These are phyloP conservation scores for Blastocystis sp. DNA, from an alignment of 352 stramenopile species.

Conservation along the genomic window DNA sequence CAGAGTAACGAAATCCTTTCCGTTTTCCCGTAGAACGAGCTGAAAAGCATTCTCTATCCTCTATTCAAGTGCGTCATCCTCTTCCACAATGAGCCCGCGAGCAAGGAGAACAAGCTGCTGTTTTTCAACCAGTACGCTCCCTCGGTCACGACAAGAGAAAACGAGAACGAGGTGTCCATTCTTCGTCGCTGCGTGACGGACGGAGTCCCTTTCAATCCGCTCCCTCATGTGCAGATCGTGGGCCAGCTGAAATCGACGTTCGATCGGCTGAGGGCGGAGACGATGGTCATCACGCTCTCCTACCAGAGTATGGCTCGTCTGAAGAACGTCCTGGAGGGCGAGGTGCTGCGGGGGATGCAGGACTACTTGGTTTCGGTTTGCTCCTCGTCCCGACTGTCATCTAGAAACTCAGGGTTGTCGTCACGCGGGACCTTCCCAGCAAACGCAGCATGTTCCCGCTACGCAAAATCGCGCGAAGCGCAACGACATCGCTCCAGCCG, in stretches of 20 bases:
- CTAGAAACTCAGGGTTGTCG: not conserved
- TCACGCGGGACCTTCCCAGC: not conserved
- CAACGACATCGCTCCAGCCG: not conserved
- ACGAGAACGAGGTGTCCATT: not conserved
- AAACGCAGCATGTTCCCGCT: not conserved
- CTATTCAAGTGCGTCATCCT: not conserved
- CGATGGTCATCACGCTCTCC: not conserved
- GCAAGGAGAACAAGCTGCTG: not conserved
- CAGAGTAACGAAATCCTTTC: not conserved
- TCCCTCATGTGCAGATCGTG: not conserved
- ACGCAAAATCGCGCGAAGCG: not conserved
- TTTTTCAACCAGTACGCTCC: not conserved
- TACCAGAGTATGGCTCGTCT: not conserved
- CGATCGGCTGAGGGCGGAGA: not conserved
- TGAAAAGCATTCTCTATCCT: not conserved
- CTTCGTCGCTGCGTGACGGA: not conserved
- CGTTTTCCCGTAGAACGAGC: not conserved
- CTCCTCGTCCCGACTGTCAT: not conserved
- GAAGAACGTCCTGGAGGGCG: not conserved
- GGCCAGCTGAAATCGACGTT: not conserved
- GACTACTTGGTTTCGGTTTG: slow-evolving; percentile 5
- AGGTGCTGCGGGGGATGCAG: slow-evolving; percentile 32
- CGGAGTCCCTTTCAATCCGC: not conserved
- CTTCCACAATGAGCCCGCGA: not conserved
- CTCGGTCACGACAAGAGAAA: not conserved